phyloP scores from a whole-genome alignment of 2,329 filamentous ascomycete species.

The Daldinia sp. region DNA sequence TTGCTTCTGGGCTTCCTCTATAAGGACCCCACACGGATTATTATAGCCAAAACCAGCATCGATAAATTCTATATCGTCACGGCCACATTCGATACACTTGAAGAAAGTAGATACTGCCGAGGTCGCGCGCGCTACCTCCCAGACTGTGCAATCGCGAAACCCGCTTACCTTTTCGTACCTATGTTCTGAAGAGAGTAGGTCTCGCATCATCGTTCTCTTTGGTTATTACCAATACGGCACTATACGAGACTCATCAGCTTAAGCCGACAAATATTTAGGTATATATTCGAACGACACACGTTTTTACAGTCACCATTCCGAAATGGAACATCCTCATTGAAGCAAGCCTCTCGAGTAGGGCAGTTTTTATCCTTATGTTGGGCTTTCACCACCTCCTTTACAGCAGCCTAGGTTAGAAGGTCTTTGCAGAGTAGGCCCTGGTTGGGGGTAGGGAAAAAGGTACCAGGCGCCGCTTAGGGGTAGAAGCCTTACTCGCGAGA shows the following conservation, averaged over 20 bases:
- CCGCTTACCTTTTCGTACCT: not conserved
- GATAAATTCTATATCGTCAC: not conserved
- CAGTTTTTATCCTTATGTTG: not conserved
- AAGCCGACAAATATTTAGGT: not conserved
- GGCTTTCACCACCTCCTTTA: not conserved
- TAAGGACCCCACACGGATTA: not conserved
- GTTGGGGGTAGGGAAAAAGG: not conserved
- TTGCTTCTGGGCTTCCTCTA: not conserved
- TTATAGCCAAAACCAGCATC: not conserved
- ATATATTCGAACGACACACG: not conserved
- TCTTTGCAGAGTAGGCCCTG: not conserved
- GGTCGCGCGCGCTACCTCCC: not conserved
- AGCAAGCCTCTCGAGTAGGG: not conserved
- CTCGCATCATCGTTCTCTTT: not conserved
- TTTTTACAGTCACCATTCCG: not conserved
- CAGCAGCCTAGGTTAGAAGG: not conserved
- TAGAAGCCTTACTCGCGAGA: not conserved
- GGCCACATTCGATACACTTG: not conserved
- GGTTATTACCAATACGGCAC: not conserved
- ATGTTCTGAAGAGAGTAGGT: not conserved
- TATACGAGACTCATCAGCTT: not conserved
- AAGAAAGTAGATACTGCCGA: not conserved
- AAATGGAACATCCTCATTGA: not conserved
- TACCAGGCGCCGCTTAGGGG: not conserved
- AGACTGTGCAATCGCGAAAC: not conserved